Conservation (phyloP, 805 yeast species). For the Ogataea methanolica region DNA sequence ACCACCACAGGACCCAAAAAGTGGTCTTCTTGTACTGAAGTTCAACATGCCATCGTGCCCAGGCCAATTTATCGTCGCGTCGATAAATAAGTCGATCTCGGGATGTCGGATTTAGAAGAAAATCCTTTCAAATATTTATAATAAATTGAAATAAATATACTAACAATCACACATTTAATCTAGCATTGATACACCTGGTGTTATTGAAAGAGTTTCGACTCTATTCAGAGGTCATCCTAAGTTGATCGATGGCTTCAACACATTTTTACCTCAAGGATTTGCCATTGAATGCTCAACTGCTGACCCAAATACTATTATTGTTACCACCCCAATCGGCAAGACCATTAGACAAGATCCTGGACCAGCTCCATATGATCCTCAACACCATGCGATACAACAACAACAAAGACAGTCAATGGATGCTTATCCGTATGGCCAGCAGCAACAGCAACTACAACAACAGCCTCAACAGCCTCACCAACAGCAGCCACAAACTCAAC, state of each 20-base stretch:
- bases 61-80: background rate
- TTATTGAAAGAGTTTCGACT: conserved; percentile 89
- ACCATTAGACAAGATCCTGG: conserved; percentile 62
- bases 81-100: conserved; percentile 1
- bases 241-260: conserved; percentile 94
- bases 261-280: conserved; percentile 96
- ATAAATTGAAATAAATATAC: conserved; percentile 4
- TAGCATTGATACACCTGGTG: conserved; percentile 95
- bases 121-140: background rate
- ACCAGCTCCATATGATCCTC: conserved; percentile 22
- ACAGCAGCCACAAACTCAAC: conserved; percentile 2
- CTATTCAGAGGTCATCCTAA: conserved; percentile 90
- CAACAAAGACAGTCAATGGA: conserved; percentile 15
- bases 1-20: no score
- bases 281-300: conserved; percentile 89
- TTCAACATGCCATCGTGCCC: no score
- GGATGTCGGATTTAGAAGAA: background rate
- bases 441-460: conserved; percentile 13
- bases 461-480: conserved; percentile 9
- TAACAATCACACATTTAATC: conserved; percentile 13
- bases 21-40: no score
- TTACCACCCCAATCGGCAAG: conserved; percentile 93
- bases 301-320: conserved; percentile 89
- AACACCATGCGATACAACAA: conserved; percentile 23
- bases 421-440: conserved; percentile 3